Percentiles rank a stretch among this genome's conserved stretches.
Evolutionary conservation across 208 protist genomes (phyloP).

Genomic region (Trypanosoma platydactyli): DNA sequence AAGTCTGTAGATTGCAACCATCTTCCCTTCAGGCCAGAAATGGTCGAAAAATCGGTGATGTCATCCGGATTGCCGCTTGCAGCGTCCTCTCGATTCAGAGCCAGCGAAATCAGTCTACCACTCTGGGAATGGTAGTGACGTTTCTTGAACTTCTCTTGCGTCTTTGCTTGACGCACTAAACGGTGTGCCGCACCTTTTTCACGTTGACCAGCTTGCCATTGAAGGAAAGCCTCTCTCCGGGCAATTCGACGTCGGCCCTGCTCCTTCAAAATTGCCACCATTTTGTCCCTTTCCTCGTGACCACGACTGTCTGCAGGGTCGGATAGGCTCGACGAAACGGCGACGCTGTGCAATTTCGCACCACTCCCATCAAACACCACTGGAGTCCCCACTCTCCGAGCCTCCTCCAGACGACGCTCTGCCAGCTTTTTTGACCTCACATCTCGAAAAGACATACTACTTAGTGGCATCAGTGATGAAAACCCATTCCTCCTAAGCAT

Average conservation of each 20-base stretch:
- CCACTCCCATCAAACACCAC: too few species aligned
- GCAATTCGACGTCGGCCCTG: slow-evolving; percentile 62
- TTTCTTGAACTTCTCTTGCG: slow-evolving; percentile 73
- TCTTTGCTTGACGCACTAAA: slow-evolving; percentile 60
- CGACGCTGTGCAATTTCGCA: too few species aligned
- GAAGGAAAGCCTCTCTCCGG: slow-evolving; percentile 70
- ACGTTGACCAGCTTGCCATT: slow-evolving; percentile 82
- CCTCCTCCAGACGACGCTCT: not conserved
- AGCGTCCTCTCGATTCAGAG: slow-evolving; percentile 10
- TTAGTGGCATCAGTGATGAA: not conserved
- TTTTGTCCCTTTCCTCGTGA: slow-evolving; percentile 37
- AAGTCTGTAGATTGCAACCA: too few species aligned
- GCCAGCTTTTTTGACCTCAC: slow-evolving; percentile 1
- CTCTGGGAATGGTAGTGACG: slow-evolving; percentile 68
- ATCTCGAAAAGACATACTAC: slow-evolving; percentile 2
- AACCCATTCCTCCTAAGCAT: not conserved
- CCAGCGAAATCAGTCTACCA: slow-evolving; percentile 56
- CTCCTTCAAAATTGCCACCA: slow-evolving; percentile 53
- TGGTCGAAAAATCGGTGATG: not conserved
- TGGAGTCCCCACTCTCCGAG: too few species aligned
- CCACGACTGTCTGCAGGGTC: too few species aligned
- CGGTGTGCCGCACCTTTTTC: slow-evolving; percentile 85
- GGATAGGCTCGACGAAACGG: too few species aligned
- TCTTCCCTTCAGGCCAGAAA: not conserved
- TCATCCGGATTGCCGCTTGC: not conserved